A percentile compares a stretch with the other conserved stretches of the same genome.
Evolutionary conservation across 352 stramenopile genomes (phyloP).

Genomic region (Phytophthora syringae): DNA sequence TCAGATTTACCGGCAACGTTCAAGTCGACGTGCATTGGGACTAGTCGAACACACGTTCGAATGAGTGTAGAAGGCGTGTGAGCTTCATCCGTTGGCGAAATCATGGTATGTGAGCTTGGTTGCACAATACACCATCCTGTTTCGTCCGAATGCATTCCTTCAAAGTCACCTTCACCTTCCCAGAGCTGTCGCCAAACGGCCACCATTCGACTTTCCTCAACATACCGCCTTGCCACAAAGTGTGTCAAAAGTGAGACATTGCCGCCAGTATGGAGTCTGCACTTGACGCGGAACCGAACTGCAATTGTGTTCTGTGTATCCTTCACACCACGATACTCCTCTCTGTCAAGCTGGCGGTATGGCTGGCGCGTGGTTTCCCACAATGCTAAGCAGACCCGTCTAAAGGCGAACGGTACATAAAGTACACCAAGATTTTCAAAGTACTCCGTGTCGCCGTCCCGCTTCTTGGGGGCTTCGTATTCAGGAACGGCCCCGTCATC

Average conservation of each 20-base stretch:
- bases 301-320: conserved; percentile 18
- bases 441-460: conserved; percentile 30
- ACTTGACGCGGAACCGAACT: conserved; percentile 26
- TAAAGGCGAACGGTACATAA: conserved; percentile 17
- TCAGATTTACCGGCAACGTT: conserved; percentile 3
- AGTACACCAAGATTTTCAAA: conserved; percentile 28
- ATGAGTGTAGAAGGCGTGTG: conserved; percentile 9
- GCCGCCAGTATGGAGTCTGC: conserved; percentile 12
- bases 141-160: conserved; percentile 32
- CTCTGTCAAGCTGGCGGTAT: conserved; percentile 29
- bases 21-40: conserved; percentile 29
- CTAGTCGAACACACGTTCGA: conserved; percentile 28
- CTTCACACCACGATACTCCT: conserved; percentile 20
- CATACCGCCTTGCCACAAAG: conserved; percentile 50
- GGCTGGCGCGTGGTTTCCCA: conserved; percentile 24
- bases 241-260: conserved; percentile 19
- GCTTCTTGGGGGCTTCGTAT: conserved; percentile 16
- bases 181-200: conserved; percentile 59
- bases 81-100: neutral
- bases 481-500: conserved; percentile 19
- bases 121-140: conserved; percentile 29
- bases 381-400: conserved; percentile 13
- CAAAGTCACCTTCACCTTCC: conserved; percentile 40
- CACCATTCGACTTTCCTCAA: conserved; percentile 49
- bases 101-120: neutral